phyloP scores from a whole-genome alignment of 305 asterid species.

The Fraxinus platypoda region DNA sequence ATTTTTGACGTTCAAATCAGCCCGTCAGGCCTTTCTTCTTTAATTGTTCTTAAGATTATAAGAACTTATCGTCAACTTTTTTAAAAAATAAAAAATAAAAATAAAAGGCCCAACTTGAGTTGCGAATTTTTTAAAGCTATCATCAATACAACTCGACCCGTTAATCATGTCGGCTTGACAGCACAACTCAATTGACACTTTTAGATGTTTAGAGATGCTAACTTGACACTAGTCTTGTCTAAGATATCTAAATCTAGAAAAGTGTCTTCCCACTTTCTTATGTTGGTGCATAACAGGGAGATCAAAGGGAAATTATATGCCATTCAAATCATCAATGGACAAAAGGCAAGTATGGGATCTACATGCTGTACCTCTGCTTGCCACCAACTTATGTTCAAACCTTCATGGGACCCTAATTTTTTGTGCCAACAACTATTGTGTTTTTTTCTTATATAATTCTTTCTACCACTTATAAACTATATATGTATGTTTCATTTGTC shows the following conservation, averaged over 20 bases:
- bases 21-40: neutral
- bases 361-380: constrained; percentile 58
- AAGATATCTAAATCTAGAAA: constrained; percentile 31
- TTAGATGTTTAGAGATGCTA: constrained; percentile 10
- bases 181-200: neutral
- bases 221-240: constrained; percentile 48
- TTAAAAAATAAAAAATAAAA: too few species aligned
- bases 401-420: constrained; percentile 19
- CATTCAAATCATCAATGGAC: constrained; percentile 59
- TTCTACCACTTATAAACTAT: neutral
- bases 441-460: neutral
- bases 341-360: constrained; percentile 54
- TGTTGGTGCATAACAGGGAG: constrained; percentile 42
- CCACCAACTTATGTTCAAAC: constrained; percentile 33
- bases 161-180: neutral
- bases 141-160: neutral
- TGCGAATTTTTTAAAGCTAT: neutral
- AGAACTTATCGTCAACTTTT: neutral
- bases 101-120: neutral
- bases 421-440: neutral
- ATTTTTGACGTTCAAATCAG: neutral
- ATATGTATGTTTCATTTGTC: neutral
- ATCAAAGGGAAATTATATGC: constrained; percentile 37
- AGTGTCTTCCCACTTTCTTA: constrained; percentile 53
- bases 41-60: neutral